Conservation (phyloP, 192 early-diverging fungal genomes). For the Coemansia sp. region DNA sequence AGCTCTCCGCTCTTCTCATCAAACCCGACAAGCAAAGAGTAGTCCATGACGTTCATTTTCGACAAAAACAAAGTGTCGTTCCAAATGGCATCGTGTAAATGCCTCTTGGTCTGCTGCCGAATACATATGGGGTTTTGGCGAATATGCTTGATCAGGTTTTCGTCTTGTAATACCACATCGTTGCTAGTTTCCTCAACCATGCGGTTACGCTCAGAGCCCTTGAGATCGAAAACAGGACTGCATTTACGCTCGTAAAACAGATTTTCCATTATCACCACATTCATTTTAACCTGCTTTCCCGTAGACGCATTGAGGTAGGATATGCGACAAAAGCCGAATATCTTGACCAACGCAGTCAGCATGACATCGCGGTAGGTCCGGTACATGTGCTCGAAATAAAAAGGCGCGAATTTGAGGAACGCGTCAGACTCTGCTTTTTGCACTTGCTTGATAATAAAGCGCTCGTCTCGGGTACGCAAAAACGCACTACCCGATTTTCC, state of each 20-base stretch:
- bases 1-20: slow-evolving; percentile 82
- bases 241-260: slow-evolving; percentile 81
- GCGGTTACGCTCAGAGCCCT: slow-evolving; percentile 93
- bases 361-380: slow-evolving; percentile 47
- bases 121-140: slow-evolving; percentile 88
- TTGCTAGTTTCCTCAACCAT: slow-evolving; percentile 84
- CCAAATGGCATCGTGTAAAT: slow-evolving; percentile 78
- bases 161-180: slow-evolving; percentile 87
- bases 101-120: slow-evolving; percentile 82
- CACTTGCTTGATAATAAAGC: slow-evolving; percentile 89
- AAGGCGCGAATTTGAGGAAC: slow-evolving; percentile 84
- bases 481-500: slow-evolving; percentile 93
- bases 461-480: slow-evolving; percentile 86
- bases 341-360: slow-evolving; percentile 81
- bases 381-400: slow-evolving; percentile 80
- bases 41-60: slow-evolving; percentile 97
- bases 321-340: slow-evolving; percentile 91
- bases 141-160: slow-evolving; percentile 78
- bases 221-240: slow-evolving; percentile 82
- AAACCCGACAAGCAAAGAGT: slow-evolving; percentile 92
- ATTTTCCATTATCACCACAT: slow-evolving; percentile 95
- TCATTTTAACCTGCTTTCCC: slow-evolving; percentile 82
- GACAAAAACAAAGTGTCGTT: slow-evolving; percentile 95
- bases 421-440: slow-evolving; percentile 80
- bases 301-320: slow-evolving; percentile 81